phyloP scores from a whole-genome alignment of 2,329 filamentous ascomycete species.

The Penicillium hordei region DNA sequence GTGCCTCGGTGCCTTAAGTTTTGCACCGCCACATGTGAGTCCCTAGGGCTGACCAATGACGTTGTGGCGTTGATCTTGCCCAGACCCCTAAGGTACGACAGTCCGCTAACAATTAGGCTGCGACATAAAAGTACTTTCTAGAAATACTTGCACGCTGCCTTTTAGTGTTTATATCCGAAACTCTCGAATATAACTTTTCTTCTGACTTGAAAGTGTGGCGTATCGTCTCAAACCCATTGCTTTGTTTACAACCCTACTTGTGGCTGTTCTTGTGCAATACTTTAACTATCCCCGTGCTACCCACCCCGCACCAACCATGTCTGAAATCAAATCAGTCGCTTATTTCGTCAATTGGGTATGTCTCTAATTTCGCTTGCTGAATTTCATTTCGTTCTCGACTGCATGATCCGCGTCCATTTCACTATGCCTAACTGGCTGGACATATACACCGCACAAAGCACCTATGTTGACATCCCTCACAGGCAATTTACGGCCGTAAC shows the following conservation, averaged over 20 bases:
- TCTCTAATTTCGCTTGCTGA: background rate
- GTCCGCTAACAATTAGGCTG: conserved; percentile 28
- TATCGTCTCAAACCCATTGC: conserved; percentile 8
- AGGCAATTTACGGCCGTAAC: conserved; percentile 83
- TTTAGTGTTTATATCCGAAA: background rate
- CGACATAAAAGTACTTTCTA: conserved; percentile 26
- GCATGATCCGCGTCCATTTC: background rate
- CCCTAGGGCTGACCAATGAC: conserved; percentile 16
- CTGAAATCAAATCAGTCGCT: conserved; percentile 38
- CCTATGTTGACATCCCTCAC: conserved; percentile 1
- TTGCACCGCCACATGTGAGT: conserved; percentile 14
- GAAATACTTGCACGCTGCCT: background rate
- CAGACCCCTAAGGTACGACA: conserved; percentile 20
- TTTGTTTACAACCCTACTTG: conserved; percentile 14
- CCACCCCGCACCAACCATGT: conserved; percentile 22
- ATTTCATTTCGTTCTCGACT: background rate
- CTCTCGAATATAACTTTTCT: background rate
- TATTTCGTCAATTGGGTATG: conserved; percentile 50
- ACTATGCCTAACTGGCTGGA: background rate
- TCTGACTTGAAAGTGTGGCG: conserved; percentile 14
- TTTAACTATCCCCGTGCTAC: conserved; percentile 10
- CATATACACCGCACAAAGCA: background rate
- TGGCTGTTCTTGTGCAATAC: conserved; percentile 20
- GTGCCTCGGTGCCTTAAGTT: background rate
- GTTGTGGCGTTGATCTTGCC: conserved; percentile 19